Evolutionary conservation across 225 moss, liverwort and hornwort genomes (phyloP), one percentile per base, ranked within the genome.

Genomic region (Takakia lepidozioides): DNA sequence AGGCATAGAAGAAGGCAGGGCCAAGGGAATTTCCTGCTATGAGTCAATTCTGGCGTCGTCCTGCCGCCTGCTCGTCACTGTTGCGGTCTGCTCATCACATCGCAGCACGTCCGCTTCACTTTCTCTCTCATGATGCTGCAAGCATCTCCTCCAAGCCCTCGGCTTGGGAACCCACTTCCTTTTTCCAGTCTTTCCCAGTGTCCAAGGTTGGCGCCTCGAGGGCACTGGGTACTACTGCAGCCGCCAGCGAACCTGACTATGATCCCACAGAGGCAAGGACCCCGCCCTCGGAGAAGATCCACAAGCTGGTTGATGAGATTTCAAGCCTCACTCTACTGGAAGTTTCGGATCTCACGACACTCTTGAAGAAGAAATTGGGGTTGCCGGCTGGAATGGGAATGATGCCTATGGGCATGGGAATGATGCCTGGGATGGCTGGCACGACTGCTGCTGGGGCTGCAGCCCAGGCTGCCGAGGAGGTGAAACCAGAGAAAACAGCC

Each of bases 281-380:
- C 37, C 82, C 87, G 5, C 95, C 90, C 5, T 85, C 90, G 3
- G 87, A 98, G 54, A 98, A 98, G 78, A 76, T 98, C 58, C 69
- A 73, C 11, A 73, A 90, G 59, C 80, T 98, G 24, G 95, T 85
- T 42, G 87, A 91, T 36, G 90, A 98, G 66, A 90, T 98, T 45
- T 74, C 87, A 1, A 84, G 90, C 46, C 75, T 98, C 11, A 87
- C 95, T 29, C 65, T 98, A 19, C 71, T 98, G 21, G 95, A 98
- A 67, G 95, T 90, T 8, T 82, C 87, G 40, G 90, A 98, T 72
- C 82, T 98, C 4, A 90, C 90, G 20, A 84, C 80, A 27, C 75
- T 90, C 56, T 59, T 98, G 45, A 98, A 90, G 72, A 90, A 81
- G 51, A 90, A 82, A 68, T 85, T 98, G 80, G 95, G 95, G 48